Base-by-base conservation (phyloP, 345 rosid species). In the Reutealis trisperma region DNA sequence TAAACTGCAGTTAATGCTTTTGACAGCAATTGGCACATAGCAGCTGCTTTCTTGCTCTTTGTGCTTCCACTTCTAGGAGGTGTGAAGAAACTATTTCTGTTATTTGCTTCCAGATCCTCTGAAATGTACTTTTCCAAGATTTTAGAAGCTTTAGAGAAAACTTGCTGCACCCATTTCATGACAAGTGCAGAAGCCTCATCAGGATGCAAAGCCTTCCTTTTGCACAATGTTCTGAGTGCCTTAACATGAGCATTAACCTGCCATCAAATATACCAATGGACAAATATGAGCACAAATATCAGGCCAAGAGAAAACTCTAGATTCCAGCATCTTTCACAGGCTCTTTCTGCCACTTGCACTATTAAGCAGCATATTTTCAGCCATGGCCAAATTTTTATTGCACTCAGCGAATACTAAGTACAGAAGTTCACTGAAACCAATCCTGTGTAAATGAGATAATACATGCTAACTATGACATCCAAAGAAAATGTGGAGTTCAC, bases 211-310 rank as follows among this genome's bases (percentile, higher is more conserved):
- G 99, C 91, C 80, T 93, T 95, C 85, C 79, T 82, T 85, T 85
- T 85, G 86, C 98, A 89, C 84, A 93, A 83, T 64, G 94, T 92
- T 89, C 88, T 87, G 54, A 95, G 92, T 69, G 98, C 94, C 87
- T 88, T 93, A 68, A 92, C 92, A 82, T 95, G 99, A 70, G 99
- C 97, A 82, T 89, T 89, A 63, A 95, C 98, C 99, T 95, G 88
- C 67, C 83, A 86, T 67, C 71, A 78, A 76, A 75, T 16, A 68
- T n/a, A 58, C 74, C 67, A 77, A n/a, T 14, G 70, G 73, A 75
- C 59, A 8, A 25, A 25, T 75, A 8, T 75, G 44, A 49, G 70
- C 21, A 44, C 12, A 71, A 1, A 45, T 34, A 47, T 24, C 42
- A 75, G 1, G 54, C 61, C 19, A 49, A 13, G 44, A 27, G 4